Percentiles rank a stretch among this genome's conserved stretches.
These are phyloP conservation scores for Colletotrichum euphorbiae DNA, from an alignment of 2,329 filamentous ascomycete genomes.

Conservation along the genomic window DNA sequence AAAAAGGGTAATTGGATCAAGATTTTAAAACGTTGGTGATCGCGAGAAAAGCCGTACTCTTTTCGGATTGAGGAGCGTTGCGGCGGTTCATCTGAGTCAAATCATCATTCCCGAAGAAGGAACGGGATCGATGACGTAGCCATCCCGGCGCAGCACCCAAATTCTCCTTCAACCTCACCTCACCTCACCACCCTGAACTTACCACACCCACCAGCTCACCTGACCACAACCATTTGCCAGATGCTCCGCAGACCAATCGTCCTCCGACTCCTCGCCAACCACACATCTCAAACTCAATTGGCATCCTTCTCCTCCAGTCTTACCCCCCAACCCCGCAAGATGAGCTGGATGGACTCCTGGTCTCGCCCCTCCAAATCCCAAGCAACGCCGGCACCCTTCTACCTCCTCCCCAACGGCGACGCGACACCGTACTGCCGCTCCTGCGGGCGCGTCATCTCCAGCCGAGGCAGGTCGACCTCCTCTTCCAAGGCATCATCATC, in stretches of 20 bases:
- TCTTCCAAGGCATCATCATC: constrained; percentile 40
- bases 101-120: not conserved
- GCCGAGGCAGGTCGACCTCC: constrained; percentile 45
- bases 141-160: constrained; percentile 11
- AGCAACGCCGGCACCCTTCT: constrained; percentile 63
- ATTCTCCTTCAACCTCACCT: not conserved
- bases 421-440: constrained; percentile 66
- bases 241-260: not conserved
- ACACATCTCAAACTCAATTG: no score
- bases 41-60: no score
- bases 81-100: no score
- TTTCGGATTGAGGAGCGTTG: no score
- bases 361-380: constrained; percentile 54
- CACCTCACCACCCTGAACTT: not conserved
- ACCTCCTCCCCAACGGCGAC: constrained; percentile 60
- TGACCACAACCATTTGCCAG: not conserved
- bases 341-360: constrained; percentile 59
- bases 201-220: not conserved
- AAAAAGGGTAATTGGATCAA: no score
- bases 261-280: not conserved
- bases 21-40: no score
- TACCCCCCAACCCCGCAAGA: constrained; percentile 39
- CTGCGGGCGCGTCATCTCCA: constrained; percentile 67
- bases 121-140: constrained; percentile 38
- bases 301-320: not conserved